Evolutionary conservation across 306 rosid species (phyloP), one percentile per base, ranked within the genome.

Genomic region (Trifolium dubium): DNA sequence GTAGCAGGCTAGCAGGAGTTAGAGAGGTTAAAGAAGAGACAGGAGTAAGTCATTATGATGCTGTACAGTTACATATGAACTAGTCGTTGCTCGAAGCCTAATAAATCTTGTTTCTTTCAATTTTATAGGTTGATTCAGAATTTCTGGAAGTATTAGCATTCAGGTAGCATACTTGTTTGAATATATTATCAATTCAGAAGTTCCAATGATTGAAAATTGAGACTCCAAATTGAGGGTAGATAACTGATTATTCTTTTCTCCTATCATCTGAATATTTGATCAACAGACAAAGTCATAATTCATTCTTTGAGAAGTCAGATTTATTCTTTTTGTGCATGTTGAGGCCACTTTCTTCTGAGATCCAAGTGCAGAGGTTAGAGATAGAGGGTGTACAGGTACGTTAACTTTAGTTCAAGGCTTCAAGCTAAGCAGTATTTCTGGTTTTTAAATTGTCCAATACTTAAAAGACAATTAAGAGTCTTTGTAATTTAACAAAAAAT

Each of bases 21-120:
- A 86, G 97, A 85, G 92, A 93, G 81, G 98, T 89, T 62, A 89
- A 83, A 82, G 97, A 93, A 87, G 98, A 93, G 84, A 93, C 97
- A 37, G 92, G 92, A 67, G 98, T 93, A 79, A 89, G 96, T 78
- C 44, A 23, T 83, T 31, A 49, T 28, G 31, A 6, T 17, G 54
- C 28, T 4, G 47, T 58, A 6, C 67, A 71, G n/a, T 78, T 58
- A 23, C 56, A 46, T 61, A 40, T 53, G 17, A 47, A 41, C 60
- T 58, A 62, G 50, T 65, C 50, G 53, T 53, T 63, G 18, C 54
- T 70, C 39, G 61, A 54, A 53, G 71, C 69, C 41, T 64, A 43
- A 76, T 79, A 34, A 46, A 53, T 39, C 46, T 44, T n/a, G 55
- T 32, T 76, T 79, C 83, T 83, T 43, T 68, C 46, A 71, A 75